phyloP scores from a whole-genome alignment of 148 eudicot species.

The Hydrangea macrophylla region DNA sequence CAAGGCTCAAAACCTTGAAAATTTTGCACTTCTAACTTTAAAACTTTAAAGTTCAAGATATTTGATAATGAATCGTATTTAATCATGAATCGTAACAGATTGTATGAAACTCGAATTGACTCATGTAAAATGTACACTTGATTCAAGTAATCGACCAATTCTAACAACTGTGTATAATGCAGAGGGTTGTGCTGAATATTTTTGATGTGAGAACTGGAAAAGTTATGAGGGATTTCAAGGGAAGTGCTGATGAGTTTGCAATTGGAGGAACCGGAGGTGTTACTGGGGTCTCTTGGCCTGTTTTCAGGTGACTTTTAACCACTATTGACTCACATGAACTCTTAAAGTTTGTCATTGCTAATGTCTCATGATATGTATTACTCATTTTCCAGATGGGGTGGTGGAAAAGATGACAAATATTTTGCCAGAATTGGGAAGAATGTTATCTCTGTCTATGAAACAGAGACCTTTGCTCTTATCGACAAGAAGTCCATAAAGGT shows the following conservation, averaged over 20 bases:
- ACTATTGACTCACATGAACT: background rate
- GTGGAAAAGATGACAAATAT: slow-evolving; percentile 80
- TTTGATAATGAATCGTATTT: too few relatives aligned
- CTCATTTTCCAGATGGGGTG: slow-evolving; percentile 70
- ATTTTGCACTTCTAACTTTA: too few relatives aligned
- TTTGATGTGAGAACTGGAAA: slow-evolving; percentile 95
- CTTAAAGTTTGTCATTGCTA: background rate
- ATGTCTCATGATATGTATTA: background rate
- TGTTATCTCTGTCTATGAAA: slow-evolving; percentile 70
- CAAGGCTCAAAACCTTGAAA: too few relatives aligned
- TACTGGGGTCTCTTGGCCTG: slow-evolving; percentile 90
- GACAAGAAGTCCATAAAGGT: slow-evolving; percentile 81
- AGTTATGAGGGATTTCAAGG: slow-evolving; percentile 88
- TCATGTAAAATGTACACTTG: too few relatives aligned
- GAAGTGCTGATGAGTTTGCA: slow-evolving; percentile 89
- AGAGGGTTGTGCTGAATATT: slow-evolving; percentile 78
- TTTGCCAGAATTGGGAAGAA: slow-evolving; percentile 81
- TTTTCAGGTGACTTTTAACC: slow-evolving; percentile 26
- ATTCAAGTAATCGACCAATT: too few relatives aligned
- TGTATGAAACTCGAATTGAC: too few relatives aligned
- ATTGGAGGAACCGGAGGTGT: slow-evolving; percentile 88
- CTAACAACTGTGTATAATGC: too few relatives aligned
- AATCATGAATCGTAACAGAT: too few relatives aligned
- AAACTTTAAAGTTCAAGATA: too few relatives aligned
- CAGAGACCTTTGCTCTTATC: slow-evolving; percentile 71